Evolutionary conservation across 2,329 filamentous ascomycete genomes (phyloP), one percentile per base, ranked within the genome.

Genomic region (Sclerotiophoma versabilis): DNA sequence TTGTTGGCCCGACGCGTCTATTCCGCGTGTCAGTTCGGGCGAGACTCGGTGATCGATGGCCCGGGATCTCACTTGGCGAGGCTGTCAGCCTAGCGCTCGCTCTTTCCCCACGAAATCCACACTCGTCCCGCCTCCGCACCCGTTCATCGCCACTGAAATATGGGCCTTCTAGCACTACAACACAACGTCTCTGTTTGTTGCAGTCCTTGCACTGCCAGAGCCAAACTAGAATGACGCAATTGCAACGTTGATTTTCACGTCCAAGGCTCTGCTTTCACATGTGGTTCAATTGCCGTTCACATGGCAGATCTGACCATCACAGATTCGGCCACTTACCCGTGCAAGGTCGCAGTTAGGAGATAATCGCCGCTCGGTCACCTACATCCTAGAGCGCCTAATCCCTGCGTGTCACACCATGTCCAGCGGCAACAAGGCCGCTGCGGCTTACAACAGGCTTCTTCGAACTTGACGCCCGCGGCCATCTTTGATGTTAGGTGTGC

Each of bases 1-100:
- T 46, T 49, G 44, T 25, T 47, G 39, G 38, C 58, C 42, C 17
- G 57, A 66, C 64, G 60, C 66, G 66, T 66, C 59, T 60, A 57
- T 37, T 54, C 25, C 60, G 65, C 60, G 66, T 61, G 49, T 43
- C 20, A 2, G 20, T 15, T 46, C 52, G 57, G 36, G 26, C 29
- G 23, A 47, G 23, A 29, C 30, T 62, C 54, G 42, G 41, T 34
- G 46, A 49, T 37, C 27, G 36, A 51, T 45, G 41, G 32, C 14
- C 44, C 48, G 29, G 20, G 34, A 34, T 36, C 15, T 41, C 7
- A 23, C 46, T 55, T 55, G 46, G 52, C 52, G 41, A 33, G 34
- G 27, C 46, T 26, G 34, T n/a, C 26, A 15, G n/a, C 29, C 23
- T 54, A 50, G 33, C 29, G 45, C 29, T 29, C 23, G 41, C 37